Conservation (phyloP, 2,329 filamentous ascomycete genomes). For the Raffaelea arxii region DNA sequence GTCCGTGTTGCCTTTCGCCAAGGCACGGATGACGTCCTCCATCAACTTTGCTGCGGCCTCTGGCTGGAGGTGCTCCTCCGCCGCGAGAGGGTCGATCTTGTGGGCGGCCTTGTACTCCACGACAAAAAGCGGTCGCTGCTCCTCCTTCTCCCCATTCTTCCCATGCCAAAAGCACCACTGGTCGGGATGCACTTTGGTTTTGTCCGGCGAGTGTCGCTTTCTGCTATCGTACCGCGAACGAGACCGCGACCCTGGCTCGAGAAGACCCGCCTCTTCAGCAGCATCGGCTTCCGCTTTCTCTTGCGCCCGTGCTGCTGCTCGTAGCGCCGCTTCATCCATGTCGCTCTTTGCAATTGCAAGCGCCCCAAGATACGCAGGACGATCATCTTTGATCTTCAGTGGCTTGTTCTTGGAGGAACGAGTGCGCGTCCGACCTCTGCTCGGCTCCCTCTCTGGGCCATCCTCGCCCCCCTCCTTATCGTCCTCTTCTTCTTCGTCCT, state of each 20-base stretch:
- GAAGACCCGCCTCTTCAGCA: too few relatives aligned
- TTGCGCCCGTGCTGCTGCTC: not conserved
- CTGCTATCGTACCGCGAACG: too few relatives aligned
- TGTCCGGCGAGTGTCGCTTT: not conserved
- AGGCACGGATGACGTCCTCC: not conserved
- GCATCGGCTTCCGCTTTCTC: too few relatives aligned
- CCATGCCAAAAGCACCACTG: not conserved
- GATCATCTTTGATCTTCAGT: not conserved
- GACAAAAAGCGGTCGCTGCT: conserved; percentile 1
- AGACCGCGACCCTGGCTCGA: too few relatives aligned
- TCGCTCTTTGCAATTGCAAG: conserved; percentile 3
- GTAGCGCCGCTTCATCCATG: conserved; percentile 1
- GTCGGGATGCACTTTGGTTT: not conserved
- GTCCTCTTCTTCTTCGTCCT: not conserved
- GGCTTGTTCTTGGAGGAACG: not conserved
- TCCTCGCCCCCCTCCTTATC: not conserved
- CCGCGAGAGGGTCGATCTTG: conserved; percentile 2
- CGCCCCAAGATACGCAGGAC: conserved; percentile 3
- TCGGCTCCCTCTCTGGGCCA: not conserved
- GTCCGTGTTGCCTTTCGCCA: not conserved
- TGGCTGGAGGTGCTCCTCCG: not conserved
- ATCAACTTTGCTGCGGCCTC: conserved; percentile 1
- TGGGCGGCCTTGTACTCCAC: conserved; percentile 8
- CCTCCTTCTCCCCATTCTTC: too few relatives aligned
- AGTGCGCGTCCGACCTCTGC: not conserved